These are phyloP conservation scores for Cymodocea nodosa DNA, from an alignment of 116 monocot genomes.

Conservation along the genomic window DNA sequence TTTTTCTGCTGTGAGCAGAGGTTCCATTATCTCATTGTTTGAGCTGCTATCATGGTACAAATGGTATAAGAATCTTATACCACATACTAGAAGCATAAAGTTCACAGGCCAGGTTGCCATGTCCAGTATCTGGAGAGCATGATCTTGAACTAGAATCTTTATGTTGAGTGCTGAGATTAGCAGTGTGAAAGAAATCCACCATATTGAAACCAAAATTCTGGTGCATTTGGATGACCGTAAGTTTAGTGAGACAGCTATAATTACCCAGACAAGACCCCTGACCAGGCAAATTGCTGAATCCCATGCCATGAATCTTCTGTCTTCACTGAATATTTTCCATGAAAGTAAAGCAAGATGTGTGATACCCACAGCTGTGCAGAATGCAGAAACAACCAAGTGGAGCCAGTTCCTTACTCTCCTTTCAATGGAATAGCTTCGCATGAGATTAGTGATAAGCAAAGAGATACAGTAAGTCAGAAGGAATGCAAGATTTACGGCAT, in stretches of 20 bases:
- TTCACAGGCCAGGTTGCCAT: conserved; percentile 33
- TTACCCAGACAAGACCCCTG: conserved; percentile 27
- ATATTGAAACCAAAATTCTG: conserved; percentile 10
- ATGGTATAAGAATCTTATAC: conserved; percentile 5
- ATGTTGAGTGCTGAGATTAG: conserved; percentile 25
- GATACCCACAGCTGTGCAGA: conserved; percentile 13
- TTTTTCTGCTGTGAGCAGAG: conserved; percentile 15
- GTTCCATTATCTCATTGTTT: conserved; percentile 11
- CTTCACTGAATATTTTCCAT: not conserved
- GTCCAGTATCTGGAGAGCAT: conserved; percentile 20
- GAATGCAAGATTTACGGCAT: conserved; percentile 23
- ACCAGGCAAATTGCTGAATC: conserved; percentile 6
- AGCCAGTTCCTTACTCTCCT: conserved; percentile 7
- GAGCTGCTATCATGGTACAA: not conserved
- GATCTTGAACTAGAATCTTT: conserved; percentile 16
- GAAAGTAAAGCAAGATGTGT: conserved; percentile 13
- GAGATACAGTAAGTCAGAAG: conserved; percentile 17
- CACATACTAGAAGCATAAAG: conserved; percentile 32
- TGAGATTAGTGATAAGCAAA: conserved; percentile 14
- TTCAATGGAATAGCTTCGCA: conserved; percentile 1
- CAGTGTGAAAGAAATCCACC: conserved; percentile 39
- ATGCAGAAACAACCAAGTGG: conserved; percentile 25
- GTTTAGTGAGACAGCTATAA: conserved; percentile 27
- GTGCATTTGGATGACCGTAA: conserved; percentile 13
- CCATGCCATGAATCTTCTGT: not conserved